These are phyloP conservation scores for Hordeum marinum DNA, from an alignment of 176 grass and related monocot species.

Conservation along the genomic window DNA sequence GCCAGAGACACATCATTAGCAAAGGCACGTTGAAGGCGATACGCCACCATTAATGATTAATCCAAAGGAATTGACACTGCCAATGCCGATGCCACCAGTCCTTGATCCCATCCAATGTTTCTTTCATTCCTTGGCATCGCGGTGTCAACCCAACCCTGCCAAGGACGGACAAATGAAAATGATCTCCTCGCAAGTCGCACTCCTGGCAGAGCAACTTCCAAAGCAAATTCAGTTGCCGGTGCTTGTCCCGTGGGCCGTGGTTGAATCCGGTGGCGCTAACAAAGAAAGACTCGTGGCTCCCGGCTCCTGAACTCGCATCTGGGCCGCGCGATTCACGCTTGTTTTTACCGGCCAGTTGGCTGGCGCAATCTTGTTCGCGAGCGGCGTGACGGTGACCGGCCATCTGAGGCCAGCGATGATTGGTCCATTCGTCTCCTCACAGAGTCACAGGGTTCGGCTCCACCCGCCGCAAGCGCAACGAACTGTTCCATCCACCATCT, in stretches of 20 bases:
- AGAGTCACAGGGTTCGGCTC: too few relatives aligned
- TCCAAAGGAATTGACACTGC: background rate
- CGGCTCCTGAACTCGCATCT: background rate
- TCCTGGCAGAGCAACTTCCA: background rate
- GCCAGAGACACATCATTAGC: background rate
- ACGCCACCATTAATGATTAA: background rate
- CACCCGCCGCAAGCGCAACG: too few relatives aligned
- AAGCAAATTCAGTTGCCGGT: background rate
- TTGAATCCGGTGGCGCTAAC: background rate
- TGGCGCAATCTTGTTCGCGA: constrained; percentile 5
- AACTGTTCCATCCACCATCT: too few relatives aligned
- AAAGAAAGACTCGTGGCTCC: background rate
- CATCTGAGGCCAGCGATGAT: constrained; percentile 3
- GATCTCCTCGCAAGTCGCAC: too few relatives aligned
- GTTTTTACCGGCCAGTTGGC: background rate
- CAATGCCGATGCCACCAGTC: background rate
- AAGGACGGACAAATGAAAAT: too few relatives aligned
- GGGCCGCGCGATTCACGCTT: background rate
- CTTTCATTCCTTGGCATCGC: background rate
- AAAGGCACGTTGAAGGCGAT: background rate
- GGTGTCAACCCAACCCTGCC: too few relatives aligned
- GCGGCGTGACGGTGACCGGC: constrained; percentile 9
- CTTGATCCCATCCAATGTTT: background rate
- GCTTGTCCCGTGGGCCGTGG: too few relatives aligned
- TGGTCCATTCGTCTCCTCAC: background rate